Percentiles rank a stretch among this genome's conserved stretches.
Conservation (phyloP, 305 asterid species). For the Rubia balearica region DNA sequence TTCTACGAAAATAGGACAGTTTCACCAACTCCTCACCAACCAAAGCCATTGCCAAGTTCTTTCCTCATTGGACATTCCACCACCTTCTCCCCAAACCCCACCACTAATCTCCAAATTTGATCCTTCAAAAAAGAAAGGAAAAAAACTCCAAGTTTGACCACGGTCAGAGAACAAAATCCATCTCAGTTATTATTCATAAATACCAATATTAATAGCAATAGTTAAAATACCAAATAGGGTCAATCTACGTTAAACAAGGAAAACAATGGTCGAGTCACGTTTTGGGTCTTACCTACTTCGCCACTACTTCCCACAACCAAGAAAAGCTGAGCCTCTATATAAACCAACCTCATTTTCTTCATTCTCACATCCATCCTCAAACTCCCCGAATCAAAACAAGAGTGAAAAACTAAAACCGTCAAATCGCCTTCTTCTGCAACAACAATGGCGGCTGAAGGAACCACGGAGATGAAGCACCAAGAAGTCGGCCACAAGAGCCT, state of each 20-base stretch:
- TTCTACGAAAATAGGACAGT: background rate
- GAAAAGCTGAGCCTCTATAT: slow-evolving; percentile 1
- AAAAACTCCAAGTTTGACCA: background rate
- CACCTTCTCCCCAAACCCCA: background rate
- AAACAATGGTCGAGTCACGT: background rate
- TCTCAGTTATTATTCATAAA: background rate
- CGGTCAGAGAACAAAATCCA: background rate
- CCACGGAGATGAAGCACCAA: slow-evolving; percentile 26
- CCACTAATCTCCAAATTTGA: background rate
- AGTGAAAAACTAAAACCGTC: background rate
- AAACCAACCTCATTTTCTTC: background rate
- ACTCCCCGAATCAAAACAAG: background rate
- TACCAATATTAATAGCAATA: background rate
- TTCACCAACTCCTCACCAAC: slow-evolving; percentile 19
- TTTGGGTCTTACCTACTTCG: background rate
- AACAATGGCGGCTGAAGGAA: slow-evolving; percentile 16
- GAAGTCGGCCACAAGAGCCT: slow-evolving; percentile 44
- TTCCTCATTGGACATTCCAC: background rate
- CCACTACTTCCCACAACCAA: background rate
- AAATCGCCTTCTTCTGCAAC: background rate
- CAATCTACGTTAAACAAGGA: background rate
- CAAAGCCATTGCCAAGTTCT: background rate
- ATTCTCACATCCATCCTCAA: background rate
- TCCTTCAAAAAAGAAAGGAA: too few species aligned
- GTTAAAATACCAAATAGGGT: background rate